phyloP scores from a whole-genome alignment of 2,329 filamentous ascomycete genomes.

The Aureobasidium sp. region DNA sequence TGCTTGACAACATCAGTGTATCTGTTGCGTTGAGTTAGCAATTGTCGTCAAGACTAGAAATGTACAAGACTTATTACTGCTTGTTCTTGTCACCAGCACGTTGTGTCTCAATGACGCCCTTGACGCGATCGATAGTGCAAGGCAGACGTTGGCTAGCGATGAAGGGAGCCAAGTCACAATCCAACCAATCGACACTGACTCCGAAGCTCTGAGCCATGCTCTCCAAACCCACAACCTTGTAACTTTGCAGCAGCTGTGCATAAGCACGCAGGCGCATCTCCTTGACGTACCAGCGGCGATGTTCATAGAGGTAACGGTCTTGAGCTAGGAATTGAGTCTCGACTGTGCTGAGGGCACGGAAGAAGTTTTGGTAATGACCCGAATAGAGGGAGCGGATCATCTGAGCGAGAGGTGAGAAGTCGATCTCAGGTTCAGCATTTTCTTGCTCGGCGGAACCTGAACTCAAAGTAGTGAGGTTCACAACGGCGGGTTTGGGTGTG shows the following conservation, averaged over 20 bases:
- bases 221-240: slow-evolving; percentile 90
- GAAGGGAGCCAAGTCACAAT: slow-evolving; percentile 89
- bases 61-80: slow-evolving; percentile 47
- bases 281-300: slow-evolving; percentile 93
- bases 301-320: slow-evolving; percentile 92
- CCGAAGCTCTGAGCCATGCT: slow-evolving; percentile 98
- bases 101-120: slow-evolving; percentile 96
- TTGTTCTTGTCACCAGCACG: slow-evolving; percentile 98
- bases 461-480: slow-evolving; percentile 83
- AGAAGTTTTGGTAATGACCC: slow-evolving; percentile 91
- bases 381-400: slow-evolving; percentile 88
- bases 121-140: slow-evolving; percentile 95
- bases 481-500: slow-evolving; percentile 56
- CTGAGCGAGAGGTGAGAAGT: slow-evolving; percentile 81
- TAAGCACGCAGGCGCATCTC: slow-evolving; percentile 97
- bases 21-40: slow-evolving; percentile 16
- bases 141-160: slow-evolving; percentile 90
- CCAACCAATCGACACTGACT: slow-evolving; percentile 91
- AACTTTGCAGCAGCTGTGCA: slow-evolving; percentile 94
- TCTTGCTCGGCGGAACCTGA: slow-evolving; percentile 57
- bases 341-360: slow-evolving; percentile 77
- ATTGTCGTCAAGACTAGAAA: neutral
- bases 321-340: slow-evolving; percentile 91
- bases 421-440: slow-evolving; percentile 72
- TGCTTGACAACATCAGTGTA: slow-evolving; percentile 97